Evolutionary conservation across 2,329 filamentous ascomycete genomes (phyloP).

Genomic region (Passalora sequoiae): DNA sequence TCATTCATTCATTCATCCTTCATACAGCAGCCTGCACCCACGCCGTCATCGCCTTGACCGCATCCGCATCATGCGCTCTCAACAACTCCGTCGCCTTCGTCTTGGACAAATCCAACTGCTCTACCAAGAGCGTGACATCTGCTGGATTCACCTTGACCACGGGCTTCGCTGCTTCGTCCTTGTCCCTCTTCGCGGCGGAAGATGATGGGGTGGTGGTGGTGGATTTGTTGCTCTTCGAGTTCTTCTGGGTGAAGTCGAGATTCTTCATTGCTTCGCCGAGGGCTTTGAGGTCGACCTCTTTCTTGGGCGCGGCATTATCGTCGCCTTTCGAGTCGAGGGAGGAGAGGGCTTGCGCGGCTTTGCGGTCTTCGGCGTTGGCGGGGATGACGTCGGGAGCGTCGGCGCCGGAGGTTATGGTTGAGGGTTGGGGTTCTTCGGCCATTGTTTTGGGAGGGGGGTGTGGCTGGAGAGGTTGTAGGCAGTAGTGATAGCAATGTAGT

Average conservation of each 20-base stretch:
- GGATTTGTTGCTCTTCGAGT: slow-evolving; percentile 49
- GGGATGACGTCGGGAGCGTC: slow-evolving; percentile 51
- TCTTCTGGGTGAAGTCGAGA: slow-evolving; percentile 41
- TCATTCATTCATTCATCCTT: background rate
- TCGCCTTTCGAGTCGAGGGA: slow-evolving; percentile 59
- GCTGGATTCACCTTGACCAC: slow-evolving; percentile 66
- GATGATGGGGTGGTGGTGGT: too few relatives aligned
- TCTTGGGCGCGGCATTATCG: slow-evolving; percentile 42
- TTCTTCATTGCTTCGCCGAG: slow-evolving; percentile 67
- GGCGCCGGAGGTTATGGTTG: slow-evolving; percentile 55
- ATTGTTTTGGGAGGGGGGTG: slow-evolving; percentile 38
- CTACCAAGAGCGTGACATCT: slow-evolving; percentile 66
- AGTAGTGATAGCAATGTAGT: background rate
- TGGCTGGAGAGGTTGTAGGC: background rate
- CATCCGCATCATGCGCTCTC: slow-evolving; percentile 65
- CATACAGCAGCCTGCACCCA: slow-evolving; percentile 40
- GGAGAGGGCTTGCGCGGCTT: slow-evolving; percentile 68
- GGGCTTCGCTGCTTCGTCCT: slow-evolving; percentile 36
- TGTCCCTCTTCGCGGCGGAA: slow-evolving; percentile 20
- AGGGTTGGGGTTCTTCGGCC: slow-evolving; percentile 59
- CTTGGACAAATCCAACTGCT: slow-evolving; percentile 68
- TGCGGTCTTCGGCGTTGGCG: slow-evolving; percentile 67
- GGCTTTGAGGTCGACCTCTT: slow-evolving; percentile 64
- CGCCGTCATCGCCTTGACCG: slow-evolving; percentile 60
- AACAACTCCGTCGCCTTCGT: slow-evolving; percentile 69